phyloP scores from a whole-genome alignment of 2,329 filamentous ascomycete species.

The Daldinia sp. region DNA sequence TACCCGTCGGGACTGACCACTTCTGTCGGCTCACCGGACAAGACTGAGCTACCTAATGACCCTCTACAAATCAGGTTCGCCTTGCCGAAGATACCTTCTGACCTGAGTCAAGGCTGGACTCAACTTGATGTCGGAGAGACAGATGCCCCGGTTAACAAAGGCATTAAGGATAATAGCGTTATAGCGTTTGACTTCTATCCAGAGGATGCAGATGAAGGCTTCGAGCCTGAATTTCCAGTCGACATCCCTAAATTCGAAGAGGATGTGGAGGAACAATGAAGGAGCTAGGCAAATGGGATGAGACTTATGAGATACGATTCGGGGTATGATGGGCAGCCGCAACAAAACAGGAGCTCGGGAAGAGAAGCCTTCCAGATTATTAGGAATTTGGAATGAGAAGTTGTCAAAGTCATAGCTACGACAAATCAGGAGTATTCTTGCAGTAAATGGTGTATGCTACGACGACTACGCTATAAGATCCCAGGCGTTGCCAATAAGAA shows the following conservation, averaged over 20 bases:
- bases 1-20: conserved; percentile 66
- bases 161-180: conserved; percentile 60
- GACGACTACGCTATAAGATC: neutral
- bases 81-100: conserved; percentile 58
- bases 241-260: conserved; percentile 59
- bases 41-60: conserved; percentile 56
- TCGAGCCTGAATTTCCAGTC: conserved; percentile 59
- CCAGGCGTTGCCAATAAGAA: neutral
- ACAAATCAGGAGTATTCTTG: neutral
- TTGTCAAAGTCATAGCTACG: conserved; percentile 3
- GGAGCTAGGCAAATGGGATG: conserved; percentile 24
- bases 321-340: neutral
- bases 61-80: conserved; percentile 62
- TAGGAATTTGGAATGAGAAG: neutral
- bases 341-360: neutral
- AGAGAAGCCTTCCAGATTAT: neutral
- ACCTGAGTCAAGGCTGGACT: conserved; percentile 64
- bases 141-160: conserved; percentile 58
- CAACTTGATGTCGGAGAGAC: conserved; percentile 55
- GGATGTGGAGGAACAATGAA: conserved; percentile 52
- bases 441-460: neutral
- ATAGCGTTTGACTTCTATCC: conserved; percentile 64
- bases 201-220: conserved; percentile 54
- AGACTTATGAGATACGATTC: conserved; percentile 18
- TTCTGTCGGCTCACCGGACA: conserved; percentile 50